Percentiles rank a stretch among this genome's conserved stretches.
Conservation (phyloP, 1,139 yeast genomes). For the Hansenula anomala region DNA sequence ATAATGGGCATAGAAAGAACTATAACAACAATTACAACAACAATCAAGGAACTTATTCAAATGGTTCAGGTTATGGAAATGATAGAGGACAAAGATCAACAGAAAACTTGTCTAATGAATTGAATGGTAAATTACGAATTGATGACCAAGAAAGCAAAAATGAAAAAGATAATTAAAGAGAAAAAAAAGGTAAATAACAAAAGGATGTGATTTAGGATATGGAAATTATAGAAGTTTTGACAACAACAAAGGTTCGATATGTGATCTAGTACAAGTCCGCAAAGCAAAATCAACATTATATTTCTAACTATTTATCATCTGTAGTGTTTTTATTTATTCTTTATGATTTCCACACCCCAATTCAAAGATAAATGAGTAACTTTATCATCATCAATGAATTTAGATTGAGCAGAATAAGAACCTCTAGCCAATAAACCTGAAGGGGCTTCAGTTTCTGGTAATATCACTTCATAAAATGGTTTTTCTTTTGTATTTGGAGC, state of each 20-base stretch:
- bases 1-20: conserved; percentile 2
- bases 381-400: conserved; percentile 86
- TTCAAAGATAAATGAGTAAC: conserved; percentile 69
- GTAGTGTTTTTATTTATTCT: conserved; percentile 23
- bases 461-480: conserved; percentile 72
- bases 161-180: too few species aligned
- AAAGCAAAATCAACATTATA: too few species aligned
- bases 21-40: background rate
- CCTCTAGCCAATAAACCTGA: conserved; percentile 88
- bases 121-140: conserved; percentile 1
- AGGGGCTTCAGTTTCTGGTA: conserved; percentile 91
- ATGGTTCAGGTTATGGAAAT: too few species aligned
- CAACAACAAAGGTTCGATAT: too few species aligned
- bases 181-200: background rate
- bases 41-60: too few species aligned
- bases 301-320: too few species aligned
- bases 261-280: too few species aligned
- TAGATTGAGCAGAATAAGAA: conserved; percentile 71
- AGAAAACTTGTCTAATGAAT: background rate
- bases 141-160: background rate
- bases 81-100: too few species aligned
- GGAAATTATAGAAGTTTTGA: background rate
- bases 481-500: conserved; percentile 85
- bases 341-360: conserved; percentile 78
- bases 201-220: background rate